These are phyloP conservation scores for Diplocarpon mali DNA, from an alignment of 2,329 filamentous ascomycete genomes.

Conservation along the genomic window DNA sequence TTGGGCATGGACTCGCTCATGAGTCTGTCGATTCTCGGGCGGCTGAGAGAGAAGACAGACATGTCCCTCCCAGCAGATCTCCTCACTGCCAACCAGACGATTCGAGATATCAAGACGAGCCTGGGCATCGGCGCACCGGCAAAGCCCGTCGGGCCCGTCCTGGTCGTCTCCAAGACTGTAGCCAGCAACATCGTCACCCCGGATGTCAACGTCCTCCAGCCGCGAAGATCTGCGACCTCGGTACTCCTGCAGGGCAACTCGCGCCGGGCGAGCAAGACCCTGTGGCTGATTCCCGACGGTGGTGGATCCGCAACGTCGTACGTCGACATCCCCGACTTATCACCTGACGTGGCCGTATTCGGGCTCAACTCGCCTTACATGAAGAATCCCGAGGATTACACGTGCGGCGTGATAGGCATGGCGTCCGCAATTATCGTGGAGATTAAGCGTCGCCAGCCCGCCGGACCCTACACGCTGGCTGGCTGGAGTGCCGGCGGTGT, in stretches of 20 bases:
- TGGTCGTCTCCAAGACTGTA: not conserved
- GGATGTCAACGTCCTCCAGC: slow-evolving; percentile 4
- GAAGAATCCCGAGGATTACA: slow-evolving; percentile 55
- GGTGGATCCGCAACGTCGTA: slow-evolving; percentile 31
- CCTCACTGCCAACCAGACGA: slow-evolving; percentile 17
- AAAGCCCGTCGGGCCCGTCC: not conserved
- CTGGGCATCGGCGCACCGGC: slow-evolving; percentile 17
- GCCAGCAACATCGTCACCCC: not conserved
- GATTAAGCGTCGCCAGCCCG: slow-evolving; percentile 59
- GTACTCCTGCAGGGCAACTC: slow-evolving; percentile 36
- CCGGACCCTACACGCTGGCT: slow-evolving; percentile 55
- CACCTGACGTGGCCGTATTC: slow-evolving; percentile 38
- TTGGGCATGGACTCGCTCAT: slow-evolving; percentile 50
- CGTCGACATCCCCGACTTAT: slow-evolving; percentile 28
- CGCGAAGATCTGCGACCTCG: slow-evolving; percentile 23
- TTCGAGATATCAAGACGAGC: slow-evolving; percentile 24
- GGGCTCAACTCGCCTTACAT: slow-evolving; percentile 62
- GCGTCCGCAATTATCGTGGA: slow-evolving; percentile 55
- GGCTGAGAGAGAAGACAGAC: slow-evolving; percentile 46
- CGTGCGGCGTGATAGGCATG: slow-evolving; percentile 54
- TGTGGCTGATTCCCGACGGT: slow-evolving; percentile 39
- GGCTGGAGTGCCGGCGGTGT: slow-evolving; percentile 74
- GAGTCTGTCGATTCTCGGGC: slow-evolving; percentile 43
- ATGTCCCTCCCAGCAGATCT: slow-evolving; percentile 32
- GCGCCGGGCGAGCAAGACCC: slow-evolving; percentile 33